Conservation (phyloP, 805 yeast species). For the Candida piceae region DNA sequence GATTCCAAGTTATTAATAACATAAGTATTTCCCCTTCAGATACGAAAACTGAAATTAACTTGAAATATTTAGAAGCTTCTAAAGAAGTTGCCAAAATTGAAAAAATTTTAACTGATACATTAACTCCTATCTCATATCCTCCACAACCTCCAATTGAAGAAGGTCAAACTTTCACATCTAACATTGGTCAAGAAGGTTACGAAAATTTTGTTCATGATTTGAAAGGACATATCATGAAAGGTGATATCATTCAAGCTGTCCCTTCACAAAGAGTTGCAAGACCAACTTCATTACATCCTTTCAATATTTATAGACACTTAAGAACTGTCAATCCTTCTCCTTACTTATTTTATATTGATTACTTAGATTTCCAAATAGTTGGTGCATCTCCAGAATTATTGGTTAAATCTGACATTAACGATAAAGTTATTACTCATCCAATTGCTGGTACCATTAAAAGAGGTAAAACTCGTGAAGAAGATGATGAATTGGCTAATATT, state of each 20-base stretch:
- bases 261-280: conserved; percentile 97
- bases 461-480: conserved; percentile 89
- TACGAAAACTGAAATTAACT: conserved; percentile 29
- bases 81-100: conserved; percentile 55
- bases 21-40: conserved; percentile 41
- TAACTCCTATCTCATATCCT: conserved; percentile 53
- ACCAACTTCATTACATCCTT: conserved; percentile 93
- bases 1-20: conserved; percentile 87
- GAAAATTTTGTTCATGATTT: conserved; percentile 72
- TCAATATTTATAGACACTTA: conserved; percentile 90
- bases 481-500: conserved; percentile 71
- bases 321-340: conserved; percentile 98
- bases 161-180: conserved; percentile 72
- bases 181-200: conserved; percentile 92
- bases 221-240: conserved; percentile 78
- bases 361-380: conserved; percentile 85
- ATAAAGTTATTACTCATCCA: conserved; percentile 87
- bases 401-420: conserved; percentile 70
- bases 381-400: conserved; percentile 97
- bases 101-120: conserved; percentile 39
- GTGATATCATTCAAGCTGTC: conserved; percentile 96
- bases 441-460: conserved; percentile 95
- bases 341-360: conserved; percentile 89
- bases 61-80: conserved; percentile 51
- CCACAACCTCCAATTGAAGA: conserved; percentile 67